Conservation (phyloP, 2,329 filamentous ascomycete genomes). For the Domatiomyces globalis region DNA sequence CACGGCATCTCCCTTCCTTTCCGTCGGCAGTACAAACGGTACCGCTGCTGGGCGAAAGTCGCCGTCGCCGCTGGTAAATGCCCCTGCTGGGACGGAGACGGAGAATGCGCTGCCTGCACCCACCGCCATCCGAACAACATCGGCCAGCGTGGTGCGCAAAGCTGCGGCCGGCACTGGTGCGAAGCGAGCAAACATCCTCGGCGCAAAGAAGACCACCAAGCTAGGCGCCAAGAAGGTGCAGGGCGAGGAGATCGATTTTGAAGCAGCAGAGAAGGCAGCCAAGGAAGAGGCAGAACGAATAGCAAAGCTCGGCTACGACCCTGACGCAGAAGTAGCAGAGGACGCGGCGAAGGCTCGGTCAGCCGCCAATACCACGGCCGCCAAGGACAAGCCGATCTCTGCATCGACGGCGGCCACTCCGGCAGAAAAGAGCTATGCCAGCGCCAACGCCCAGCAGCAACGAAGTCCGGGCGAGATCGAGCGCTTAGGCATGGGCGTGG, state of each 20-base stretch:
- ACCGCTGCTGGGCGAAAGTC: constrained; percentile 65
- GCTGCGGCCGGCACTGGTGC: constrained; percentile 42
- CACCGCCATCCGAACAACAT: constrained; percentile 56
- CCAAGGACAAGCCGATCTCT: constrained; percentile 47
- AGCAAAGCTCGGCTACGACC: constrained; percentile 88
- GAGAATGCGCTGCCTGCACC: constrained; percentile 41
- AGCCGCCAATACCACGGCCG: constrained; percentile 25
- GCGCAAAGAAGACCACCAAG: constrained; percentile 68
- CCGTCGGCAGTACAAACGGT: constrained; percentile 49
- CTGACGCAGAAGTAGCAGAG: constrained; percentile 60
- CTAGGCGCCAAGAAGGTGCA: constrained; percentile 81
- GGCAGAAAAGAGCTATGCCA: constrained; percentile 42
- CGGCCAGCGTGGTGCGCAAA: constrained; percentile 73
- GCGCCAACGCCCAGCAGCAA: constrained; percentile 41
- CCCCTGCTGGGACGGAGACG: constrained; percentile 43
- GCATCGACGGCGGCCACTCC: constrained; percentile 60
- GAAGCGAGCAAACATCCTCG: constrained; percentile 73
- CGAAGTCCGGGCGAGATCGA: constrained; percentile 64
- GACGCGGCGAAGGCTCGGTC: constrained; percentile 11
- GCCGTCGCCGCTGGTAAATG: constrained; percentile 34
- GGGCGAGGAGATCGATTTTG: constrained; percentile 76
- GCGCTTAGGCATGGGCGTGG: constrained; percentile 76
- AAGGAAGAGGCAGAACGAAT: constrained; percentile 95
- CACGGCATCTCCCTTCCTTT: constrained; percentile 81
- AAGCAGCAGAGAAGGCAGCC: constrained; percentile 91